Percentiles rank a stretch among this genome's conserved stretches.
These are phyloP conservation scores for Metschnikowia santaceciliae DNA, from an alignment of 805 yeast genomes.

Conservation along the genomic window DNA sequence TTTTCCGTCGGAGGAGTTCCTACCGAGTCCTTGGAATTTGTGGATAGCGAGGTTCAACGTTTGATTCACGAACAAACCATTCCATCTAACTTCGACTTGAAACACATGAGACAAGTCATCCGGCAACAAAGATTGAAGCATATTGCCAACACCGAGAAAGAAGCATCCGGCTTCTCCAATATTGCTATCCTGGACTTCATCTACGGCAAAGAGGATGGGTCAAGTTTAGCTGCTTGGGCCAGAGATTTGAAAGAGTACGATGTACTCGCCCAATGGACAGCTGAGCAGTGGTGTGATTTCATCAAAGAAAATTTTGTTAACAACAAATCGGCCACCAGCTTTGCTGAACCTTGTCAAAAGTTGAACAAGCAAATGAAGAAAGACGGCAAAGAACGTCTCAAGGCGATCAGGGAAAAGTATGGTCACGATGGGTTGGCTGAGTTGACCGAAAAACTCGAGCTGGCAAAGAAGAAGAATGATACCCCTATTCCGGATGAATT, in stretches of 20 bases:
- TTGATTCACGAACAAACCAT: constrained; percentile 52
- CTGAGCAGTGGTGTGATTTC: constrained; percentile 62
- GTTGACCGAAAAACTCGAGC: constrained; percentile 48
- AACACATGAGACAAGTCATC: constrained; percentile 62
- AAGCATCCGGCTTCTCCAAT: constrained; percentile 56
- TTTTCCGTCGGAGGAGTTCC: constrained; percentile 72
- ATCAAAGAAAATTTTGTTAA: constrained; percentile 52
- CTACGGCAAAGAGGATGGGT: constrained; percentile 66
- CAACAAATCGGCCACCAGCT: constrained; percentile 59
- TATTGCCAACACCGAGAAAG: constrained; percentile 58
- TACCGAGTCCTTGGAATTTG: constrained; percentile 50
- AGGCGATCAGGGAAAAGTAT: constrained; percentile 46
- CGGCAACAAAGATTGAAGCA: constrained; percentile 61
- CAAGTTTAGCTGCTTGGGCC: constrained; percentile 52
- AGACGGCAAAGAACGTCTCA: constrained; percentile 46
- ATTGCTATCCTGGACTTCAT: constrained; percentile 74
- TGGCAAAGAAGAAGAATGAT: constrained; percentile 67
- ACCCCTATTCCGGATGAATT: constrained; percentile 70
- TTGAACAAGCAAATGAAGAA: constrained; percentile 51
- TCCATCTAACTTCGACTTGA: constrained; percentile 53
- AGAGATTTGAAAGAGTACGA: constrained; percentile 60
- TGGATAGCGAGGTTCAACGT: constrained; percentile 48
- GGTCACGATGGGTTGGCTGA: constrained; percentile 59
- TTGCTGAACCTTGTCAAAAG: constrained; percentile 66
- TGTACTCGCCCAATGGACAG: constrained; percentile 53